Conservation (phyloP, 73 alveolate species). For the Breviolum minutum region DNA sequence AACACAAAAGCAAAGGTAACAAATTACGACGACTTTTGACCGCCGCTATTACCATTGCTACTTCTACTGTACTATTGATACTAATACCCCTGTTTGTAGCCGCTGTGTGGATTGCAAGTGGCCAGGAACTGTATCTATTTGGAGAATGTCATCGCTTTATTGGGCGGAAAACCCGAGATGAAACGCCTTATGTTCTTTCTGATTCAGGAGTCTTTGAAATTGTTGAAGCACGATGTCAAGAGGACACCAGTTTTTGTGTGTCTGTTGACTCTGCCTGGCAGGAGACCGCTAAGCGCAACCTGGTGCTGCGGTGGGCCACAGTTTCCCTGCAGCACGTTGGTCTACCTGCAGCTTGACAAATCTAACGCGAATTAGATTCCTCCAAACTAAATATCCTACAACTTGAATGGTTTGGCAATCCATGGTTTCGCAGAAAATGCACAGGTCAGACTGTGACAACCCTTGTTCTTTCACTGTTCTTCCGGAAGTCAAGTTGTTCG, state of each 20-base stretch:
- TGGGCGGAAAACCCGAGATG: background rate
- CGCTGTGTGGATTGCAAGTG: background rate
- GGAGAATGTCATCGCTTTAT: background rate
- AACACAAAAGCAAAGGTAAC: too few relatives aligned
- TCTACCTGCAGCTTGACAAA: background rate
- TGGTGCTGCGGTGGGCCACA: background rate
- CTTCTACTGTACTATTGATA: too few relatives aligned
- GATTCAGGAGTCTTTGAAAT: background rate
- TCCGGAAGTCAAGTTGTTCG: too few relatives aligned
- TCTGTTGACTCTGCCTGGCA: background rate
- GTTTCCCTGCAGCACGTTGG: background rate
- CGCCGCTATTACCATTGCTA: too few relatives aligned
- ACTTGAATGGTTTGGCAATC: too few relatives aligned
- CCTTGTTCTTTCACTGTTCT: background rate
- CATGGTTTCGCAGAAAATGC: too few relatives aligned
- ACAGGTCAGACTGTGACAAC: background rate
- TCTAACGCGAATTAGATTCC: too few relatives aligned
- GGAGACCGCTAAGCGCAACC: background rate
- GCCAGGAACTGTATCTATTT: background rate
- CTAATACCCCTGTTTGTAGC: background rate
- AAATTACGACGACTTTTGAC: too few relatives aligned
- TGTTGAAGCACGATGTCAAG: too few relatives aligned
- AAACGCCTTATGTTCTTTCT: background rate
- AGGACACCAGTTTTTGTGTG: background rate
- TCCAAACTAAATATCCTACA: too few relatives aligned